Evolutionary conservation across 176 grass and related monocot species (phyloP), one percentile per base, ranked within the genome.

Genomic region (maize (Zea mays)): DNA sequence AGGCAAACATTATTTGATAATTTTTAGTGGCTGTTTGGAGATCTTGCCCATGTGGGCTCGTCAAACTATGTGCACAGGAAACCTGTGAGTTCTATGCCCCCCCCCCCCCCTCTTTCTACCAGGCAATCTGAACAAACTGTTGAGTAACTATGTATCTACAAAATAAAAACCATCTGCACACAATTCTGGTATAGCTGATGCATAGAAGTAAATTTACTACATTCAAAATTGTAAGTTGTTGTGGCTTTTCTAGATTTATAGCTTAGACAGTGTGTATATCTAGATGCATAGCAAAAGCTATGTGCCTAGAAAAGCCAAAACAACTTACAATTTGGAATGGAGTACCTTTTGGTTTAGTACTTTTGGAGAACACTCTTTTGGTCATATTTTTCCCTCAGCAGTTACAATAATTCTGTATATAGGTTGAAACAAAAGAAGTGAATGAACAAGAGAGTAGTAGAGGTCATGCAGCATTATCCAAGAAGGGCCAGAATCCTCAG

Each of bases 361-460:
- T 50, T 8, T 65, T 65, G 69, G 13, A 65, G 65, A 41, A 54
- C 15, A 7, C 64, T 66, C 27, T 69, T 69, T 49, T 81, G 13
- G 80, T 57, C 38, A 52, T 85, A 60, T n/a, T 70, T 77, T 20
- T 27, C 51, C 16, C 72, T 80, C 16, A 68, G 67, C 19, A 39
- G 36, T 70, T 81, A 62, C 61, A 81, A 80, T 78, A 60, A 33
- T n/a, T n/a, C 59, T 60, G 36, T 76, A 65, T 77, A 66, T 85
- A 89, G 87, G 82, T 73, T 67, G 78, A 85, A 43, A 17, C 33
- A 46, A 89, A 81, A 81, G 78, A 79, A 27, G 74, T 59, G 57
- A 86, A 71, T n/a, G 83, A 86, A 76, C 87, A 86, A 79, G 80
- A 88, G 77, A 91, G 77, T 66, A 87, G 45, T 64, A 89, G 69